Conservation (phyloP, 2,329 filamentous ascomycete genomes). For the Elsinoe ampelina region DNA sequence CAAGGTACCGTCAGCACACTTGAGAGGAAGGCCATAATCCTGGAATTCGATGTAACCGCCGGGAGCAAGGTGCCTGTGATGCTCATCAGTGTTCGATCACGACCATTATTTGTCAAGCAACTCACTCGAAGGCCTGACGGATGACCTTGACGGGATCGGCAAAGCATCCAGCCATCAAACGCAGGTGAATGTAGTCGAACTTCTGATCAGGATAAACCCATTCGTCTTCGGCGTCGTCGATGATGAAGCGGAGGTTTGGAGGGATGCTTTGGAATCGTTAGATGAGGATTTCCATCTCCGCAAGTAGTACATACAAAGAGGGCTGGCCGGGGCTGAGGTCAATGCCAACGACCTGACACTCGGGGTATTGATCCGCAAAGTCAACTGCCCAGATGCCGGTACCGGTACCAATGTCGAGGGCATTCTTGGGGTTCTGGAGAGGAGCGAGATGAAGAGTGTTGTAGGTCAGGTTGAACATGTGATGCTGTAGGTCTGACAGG, state of each 20-base stretch:
- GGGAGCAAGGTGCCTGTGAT: slow-evolving; percentile 35
- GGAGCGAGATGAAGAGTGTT: slow-evolving; percentile 40
- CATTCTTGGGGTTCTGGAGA: slow-evolving; percentile 32
- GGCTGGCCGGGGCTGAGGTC: slow-evolving; percentile 45
- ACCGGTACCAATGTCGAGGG: slow-evolving; percentile 45
- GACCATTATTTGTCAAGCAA: background rate
- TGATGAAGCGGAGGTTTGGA: slow-evolving; percentile 51
- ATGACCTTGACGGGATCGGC: slow-evolving; percentile 45
- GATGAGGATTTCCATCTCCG: background rate
- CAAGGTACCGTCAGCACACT: slow-evolving; percentile 31
- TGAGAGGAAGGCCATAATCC: slow-evolving; percentile 36
- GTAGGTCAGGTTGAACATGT: slow-evolving; percentile 40
- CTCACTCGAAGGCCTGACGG: slow-evolving; percentile 38
- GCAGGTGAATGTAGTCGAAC: slow-evolving; percentile 50
- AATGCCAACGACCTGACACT: slow-evolving; percentile 34
- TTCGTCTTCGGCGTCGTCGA: slow-evolving; percentile 53
- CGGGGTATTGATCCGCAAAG: slow-evolving; percentile 36
- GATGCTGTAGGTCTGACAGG: slow-evolving; percentile 29
- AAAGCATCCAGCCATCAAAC: slow-evolving; percentile 44
- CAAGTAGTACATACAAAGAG: slow-evolving; percentile 24
- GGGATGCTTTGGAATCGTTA: slow-evolving; percentile 36
- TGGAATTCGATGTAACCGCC: slow-evolving; percentile 45
- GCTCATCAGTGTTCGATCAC: slow-evolving; percentile 13
- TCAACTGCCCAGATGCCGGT: slow-evolving; percentile 51
- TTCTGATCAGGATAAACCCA: slow-evolving; percentile 44